Evolutionary conservation across 441 rosid species (phyloP).

Genomic region (Populus hybrid): DNA sequence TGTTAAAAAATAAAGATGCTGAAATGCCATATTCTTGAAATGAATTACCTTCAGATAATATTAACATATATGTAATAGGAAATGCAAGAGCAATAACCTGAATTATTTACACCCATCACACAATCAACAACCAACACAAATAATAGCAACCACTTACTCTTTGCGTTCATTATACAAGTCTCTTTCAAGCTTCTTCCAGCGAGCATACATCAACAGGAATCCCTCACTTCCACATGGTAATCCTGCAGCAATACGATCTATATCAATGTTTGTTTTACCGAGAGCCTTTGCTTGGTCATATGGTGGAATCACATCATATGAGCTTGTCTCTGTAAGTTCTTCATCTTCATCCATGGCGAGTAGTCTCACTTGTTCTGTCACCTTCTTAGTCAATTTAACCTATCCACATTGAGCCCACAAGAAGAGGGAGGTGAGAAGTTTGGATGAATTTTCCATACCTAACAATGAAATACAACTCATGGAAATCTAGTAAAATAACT

Average conservation of each 20-base stretch:
- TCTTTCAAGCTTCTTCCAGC: constrained; percentile 99
- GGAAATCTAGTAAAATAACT: background rate
- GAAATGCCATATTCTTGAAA: background rate
- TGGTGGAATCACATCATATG: constrained; percentile 76
- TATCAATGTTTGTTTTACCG: constrained; percentile 96
- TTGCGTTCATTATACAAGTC: constrained; percentile 98
- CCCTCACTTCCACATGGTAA: constrained; percentile 99
- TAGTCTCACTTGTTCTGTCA: constrained; percentile 92
- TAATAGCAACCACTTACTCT: constrained; percentile 52
- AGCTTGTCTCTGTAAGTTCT: constrained; percentile 72
- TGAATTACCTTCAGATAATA: background rate
- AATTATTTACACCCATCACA: background rate
- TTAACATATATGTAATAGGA: background rate
- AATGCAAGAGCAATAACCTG: constrained; percentile 7
- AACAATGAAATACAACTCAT: constrained; percentile 5
- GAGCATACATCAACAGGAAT: constrained; percentile 98
- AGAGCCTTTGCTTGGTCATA: constrained; percentile 99
- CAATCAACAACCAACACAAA: constrained; percentile 13
- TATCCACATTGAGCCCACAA: constrained; percentile 25
- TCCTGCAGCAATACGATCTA: constrained; percentile 98
- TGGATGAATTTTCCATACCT: constrained; percentile 1
- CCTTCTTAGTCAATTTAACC: constrained; percentile 85
- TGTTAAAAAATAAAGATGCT: background rate
- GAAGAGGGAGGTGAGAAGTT: background rate
- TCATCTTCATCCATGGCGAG: constrained; percentile 97